Conservation (phyloP, 2,329 filamentous ascomycete genomes). For the Ciborinia camelliae region DNA sequence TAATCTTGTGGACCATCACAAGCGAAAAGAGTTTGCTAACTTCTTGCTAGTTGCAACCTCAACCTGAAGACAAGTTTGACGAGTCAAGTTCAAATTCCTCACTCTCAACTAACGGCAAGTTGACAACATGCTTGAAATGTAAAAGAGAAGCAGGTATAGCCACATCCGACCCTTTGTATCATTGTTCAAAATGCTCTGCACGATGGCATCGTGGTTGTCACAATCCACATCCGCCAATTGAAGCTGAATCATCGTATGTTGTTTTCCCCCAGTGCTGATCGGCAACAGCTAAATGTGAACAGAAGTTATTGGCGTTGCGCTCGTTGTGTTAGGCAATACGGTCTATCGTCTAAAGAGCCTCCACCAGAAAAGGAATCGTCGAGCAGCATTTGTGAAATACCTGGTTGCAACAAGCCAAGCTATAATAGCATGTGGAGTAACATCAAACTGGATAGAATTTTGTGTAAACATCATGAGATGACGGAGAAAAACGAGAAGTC, state of each 20-base stretch:
- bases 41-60: slow-evolving; percentile 20
- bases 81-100: slow-evolving; percentile 22
- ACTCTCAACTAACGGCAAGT: slow-evolving; percentile 14
- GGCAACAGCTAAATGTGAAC: background rate
- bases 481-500: slow-evolving; percentile 5
- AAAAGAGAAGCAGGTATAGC: slow-evolving; percentile 17
- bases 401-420: slow-evolving; percentile 10
- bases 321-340: slow-evolving; percentile 14
- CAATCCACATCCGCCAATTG: slow-evolving; percentile 8
- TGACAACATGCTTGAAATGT: slow-evolving; percentile 28
- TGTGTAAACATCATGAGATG: slow-evolving; percentile 9
- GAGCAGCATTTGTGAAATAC: slow-evolving; percentile 5
- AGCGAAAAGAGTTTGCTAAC: slow-evolving; percentile 22
- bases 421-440: slow-evolving; percentile 3
- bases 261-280: background rate
- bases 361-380: background rate
- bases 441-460: background rate
- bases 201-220: slow-evolving; percentile 28
- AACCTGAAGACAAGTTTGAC: slow-evolving; percentile 21
- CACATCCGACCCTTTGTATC: slow-evolving; percentile 22
- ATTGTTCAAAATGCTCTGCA: slow-evolving; percentile 26
- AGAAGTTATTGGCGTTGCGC: slow-evolving; percentile 13
- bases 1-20: background rate
- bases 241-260: slow-evolving; percentile 1
- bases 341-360: background rate